Evolutionary conservation across 2,329 filamentous ascomycete genomes (phyloP).

Genomic region (Emydomyces testavorans): DNA sequence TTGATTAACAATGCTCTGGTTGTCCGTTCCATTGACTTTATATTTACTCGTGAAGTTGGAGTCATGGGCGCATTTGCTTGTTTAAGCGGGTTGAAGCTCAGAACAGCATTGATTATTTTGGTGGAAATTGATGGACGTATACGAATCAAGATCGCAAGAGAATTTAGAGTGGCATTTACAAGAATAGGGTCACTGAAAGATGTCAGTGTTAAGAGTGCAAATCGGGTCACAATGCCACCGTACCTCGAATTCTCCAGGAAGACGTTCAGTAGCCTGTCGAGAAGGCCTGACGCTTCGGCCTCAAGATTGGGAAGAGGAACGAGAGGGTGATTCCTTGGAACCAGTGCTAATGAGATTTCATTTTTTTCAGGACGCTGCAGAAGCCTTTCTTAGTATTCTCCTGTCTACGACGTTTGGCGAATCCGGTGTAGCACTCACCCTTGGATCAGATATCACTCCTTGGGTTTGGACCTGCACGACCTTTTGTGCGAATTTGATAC

Average conservation of each 20-base stretch:
- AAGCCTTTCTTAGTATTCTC: constrained; percentile 15
- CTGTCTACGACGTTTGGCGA: background rate
- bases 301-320: constrained; percentile 72
- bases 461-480: constrained; percentile 85
- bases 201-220: constrained; percentile 7
- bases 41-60: constrained; percentile 64
- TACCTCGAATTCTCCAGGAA: constrained; percentile 79
- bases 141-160: constrained; percentile 69
- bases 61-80: constrained; percentile 66
- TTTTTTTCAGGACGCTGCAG: constrained; percentile 58
- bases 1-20: constrained; percentile 73
- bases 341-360: constrained; percentile 76
- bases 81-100: constrained; percentile 86
- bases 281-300: constrained; percentile 78
- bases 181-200: constrained; percentile 64
- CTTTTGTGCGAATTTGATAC: constrained; percentile 92
- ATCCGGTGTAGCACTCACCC: constrained; percentile 46
- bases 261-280: constrained; percentile 75
- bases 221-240: background rate
- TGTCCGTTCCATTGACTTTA: constrained; percentile 92
- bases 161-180: constrained; percentile 85
- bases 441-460: constrained; percentile 67
- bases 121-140: constrained; percentile 67
- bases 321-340: constrained; percentile 70
- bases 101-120: constrained; percentile 71